Base-by-base conservation (phyloP, 371 early-diverging fungal species). In the Nematocida parisii region DNA sequence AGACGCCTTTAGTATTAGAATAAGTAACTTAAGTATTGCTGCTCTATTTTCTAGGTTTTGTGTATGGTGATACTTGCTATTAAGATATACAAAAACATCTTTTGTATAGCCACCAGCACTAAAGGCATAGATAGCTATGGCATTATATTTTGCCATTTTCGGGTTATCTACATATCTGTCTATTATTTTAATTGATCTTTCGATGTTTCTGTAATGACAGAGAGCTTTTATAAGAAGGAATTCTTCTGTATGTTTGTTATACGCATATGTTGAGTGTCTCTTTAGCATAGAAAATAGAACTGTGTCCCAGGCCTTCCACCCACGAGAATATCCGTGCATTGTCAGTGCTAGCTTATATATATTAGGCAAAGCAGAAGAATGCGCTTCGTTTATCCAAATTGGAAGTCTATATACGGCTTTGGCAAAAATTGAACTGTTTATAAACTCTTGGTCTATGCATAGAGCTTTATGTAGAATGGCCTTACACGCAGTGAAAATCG, bases 231-330 rank as follows among this genome's bases (percentile, higher is more conserved):
- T 45, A 27, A 64, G 11, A 45, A 15, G 15, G 13, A 27, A 13
- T 42, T 64, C 64, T 39, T 7, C 44, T 6, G 64, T 45, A 11
- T 5, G 27, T 22, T 64, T 64, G 22, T 15, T 6, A 27, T 33
- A 22, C 1, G 64, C 64, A 42, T 44, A 45, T 27, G 42, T 5
- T 2, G 64, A 42, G 1, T 42, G 33, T 40, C 64, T 64, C 13
- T 64, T 15, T 22, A 64, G 22, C 13, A 27, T 42, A 7, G 64
- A 13, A 39, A 64, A 45, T 1, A 64, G 7, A 13, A 42, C 22
- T 15, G 27, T 64, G 64, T 64, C 64, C 64, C 64, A 64, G 1
- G 27, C 64, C 22, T 11, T 64, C 64, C 64, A 64, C 44, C 64
- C 64, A 22, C 27, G 27, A 7, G 64, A 9, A 22, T 64, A 42